phyloP scores from a whole-genome alignment of 352 stramenopile genomes.

The Pythium diclinum region DNA sequence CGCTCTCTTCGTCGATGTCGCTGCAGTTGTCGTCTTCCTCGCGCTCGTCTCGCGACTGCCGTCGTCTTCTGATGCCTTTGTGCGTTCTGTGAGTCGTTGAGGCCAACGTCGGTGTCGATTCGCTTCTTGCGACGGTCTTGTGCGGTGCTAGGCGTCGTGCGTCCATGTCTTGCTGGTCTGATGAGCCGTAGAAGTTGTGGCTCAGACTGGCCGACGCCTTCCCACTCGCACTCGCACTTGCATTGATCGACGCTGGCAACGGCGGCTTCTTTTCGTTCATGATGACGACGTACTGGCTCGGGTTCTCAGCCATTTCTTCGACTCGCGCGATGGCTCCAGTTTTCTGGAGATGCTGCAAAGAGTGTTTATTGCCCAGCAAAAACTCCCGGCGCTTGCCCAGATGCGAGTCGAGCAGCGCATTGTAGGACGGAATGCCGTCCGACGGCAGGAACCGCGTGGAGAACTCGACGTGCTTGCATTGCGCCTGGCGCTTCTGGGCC shows the following conservation, averaged over 20 bases:
- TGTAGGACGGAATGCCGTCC: constrained; percentile 70
- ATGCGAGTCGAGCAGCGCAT: constrained; percentile 59
- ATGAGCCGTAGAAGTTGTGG: constrained; percentile 1
- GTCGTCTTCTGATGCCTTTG: not conserved
- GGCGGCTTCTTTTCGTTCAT: constrained; percentile 38
- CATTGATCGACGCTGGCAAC: constrained; percentile 3
- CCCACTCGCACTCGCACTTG: not conserved
- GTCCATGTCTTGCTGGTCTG: not conserved
- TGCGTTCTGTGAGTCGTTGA: not conserved
- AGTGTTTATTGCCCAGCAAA: constrained; percentile 55
- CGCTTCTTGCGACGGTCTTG: constrained; percentile 6
- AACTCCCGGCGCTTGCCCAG: constrained; percentile 65
- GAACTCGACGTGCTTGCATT: constrained; percentile 28
- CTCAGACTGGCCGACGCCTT: constrained; percentile 19
- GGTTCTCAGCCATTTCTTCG: constrained; percentile 39
- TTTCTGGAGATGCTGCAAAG: constrained; percentile 54
- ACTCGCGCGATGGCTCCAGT: constrained; percentile 62
- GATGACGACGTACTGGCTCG: constrained; percentile 73
- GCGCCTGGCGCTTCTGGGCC: not conserved
- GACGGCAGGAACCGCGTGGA: constrained; percentile 63
- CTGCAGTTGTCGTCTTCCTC: constrained; percentile 7
- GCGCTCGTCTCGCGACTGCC: not conserved
- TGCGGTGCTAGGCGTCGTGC: not conserved
- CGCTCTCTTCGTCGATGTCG: not conserved
- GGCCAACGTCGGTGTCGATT: constrained; percentile 16